These are phyloP conservation scores for Capronia americana DNA, from an alignment of 2,329 filamentous ascomycete genomes.

Conservation along the genomic window DNA sequence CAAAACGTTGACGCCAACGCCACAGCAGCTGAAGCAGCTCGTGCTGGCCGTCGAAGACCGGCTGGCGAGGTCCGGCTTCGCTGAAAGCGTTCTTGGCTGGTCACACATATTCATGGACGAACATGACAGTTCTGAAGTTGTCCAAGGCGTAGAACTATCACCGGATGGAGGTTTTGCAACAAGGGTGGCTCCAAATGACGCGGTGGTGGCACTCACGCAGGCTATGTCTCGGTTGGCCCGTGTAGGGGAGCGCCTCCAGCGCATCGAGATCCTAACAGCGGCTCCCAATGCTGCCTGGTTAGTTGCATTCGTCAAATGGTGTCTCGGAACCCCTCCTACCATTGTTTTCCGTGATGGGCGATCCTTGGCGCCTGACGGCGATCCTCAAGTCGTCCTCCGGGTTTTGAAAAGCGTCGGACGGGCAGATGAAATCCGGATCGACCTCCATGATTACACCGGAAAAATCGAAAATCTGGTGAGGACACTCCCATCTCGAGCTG, in stretches of 20 bases:
- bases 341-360: background rate
- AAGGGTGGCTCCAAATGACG: background rate
- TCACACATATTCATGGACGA: slow-evolving; percentile 1
- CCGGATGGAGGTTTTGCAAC: background rate
- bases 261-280: background rate
- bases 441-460: background rate
- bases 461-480: slow-evolving; percentile 2
- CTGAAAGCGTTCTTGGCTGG: slow-evolving; percentile 10
- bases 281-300: background rate
- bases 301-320: slow-evolving; percentile 9
- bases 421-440: background rate
- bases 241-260: slow-evolving; percentile 2
- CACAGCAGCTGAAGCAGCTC: slow-evolving; percentile 1
- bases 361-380: background rate
- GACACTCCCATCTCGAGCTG: background rate
- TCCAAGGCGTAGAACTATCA: background rate
- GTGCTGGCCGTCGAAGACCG: background rate
- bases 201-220: background rate
- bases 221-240: slow-evolving; percentile 2
- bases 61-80: slow-evolving; percentile 2
- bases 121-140: background rate
- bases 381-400: background rate
- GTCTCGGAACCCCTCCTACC: background rate
- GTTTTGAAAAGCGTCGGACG: background rate
- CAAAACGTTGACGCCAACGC: slow-evolving; percentile 3